Conservation (phyloP, 352 stramenopile species). For the Globisporangium paddicum region DNA sequence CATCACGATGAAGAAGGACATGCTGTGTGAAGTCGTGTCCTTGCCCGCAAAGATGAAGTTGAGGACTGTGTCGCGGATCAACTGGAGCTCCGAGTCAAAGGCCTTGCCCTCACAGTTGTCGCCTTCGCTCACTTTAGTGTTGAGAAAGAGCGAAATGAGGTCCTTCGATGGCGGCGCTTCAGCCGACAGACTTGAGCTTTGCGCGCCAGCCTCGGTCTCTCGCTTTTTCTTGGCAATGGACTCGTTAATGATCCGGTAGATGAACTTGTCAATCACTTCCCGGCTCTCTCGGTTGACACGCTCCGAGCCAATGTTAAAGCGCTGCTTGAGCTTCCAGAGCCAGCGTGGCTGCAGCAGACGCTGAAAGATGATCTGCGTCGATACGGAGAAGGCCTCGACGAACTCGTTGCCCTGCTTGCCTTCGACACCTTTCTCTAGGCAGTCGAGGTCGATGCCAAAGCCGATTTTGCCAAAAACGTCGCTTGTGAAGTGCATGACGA, state of each 20-base stretch:
- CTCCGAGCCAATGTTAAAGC: slow-evolving; percentile 31
- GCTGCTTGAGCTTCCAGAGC: slow-evolving; percentile 44
- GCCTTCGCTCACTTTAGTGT: slow-evolving; percentile 17
- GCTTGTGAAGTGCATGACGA: slow-evolving; percentile 55
- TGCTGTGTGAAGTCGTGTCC: slow-evolving; percentile 62
- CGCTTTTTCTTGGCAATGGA: background rate
- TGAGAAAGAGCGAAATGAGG: slow-evolving; percentile 45
- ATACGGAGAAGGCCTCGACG: background rate
- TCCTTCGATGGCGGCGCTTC: slow-evolving; percentile 10
- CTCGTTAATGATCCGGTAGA: slow-evolving; percentile 14
- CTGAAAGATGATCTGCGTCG: slow-evolving; percentile 22
- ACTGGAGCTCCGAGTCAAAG: slow-evolving; percentile 1
- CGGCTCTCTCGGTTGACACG: slow-evolving; percentile 25
- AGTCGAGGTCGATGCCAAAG: slow-evolving; percentile 54
- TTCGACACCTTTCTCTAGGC: background rate
- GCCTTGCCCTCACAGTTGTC: slow-evolving; percentile 19
- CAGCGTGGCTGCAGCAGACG: slow-evolving; percentile 40
- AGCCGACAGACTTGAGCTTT: background rate
- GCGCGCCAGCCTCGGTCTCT: background rate
- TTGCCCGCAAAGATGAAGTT: slow-evolving; percentile 77
- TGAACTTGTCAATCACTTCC: slow-evolving; percentile 25
- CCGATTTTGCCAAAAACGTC: slow-evolving; percentile 71
- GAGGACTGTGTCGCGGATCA: slow-evolving; percentile 56
- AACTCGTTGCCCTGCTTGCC: background rate
- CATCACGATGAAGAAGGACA: slow-evolving; percentile 76